Evolutionary conservation across 139 green algal genomes (phyloP).

Genomic region (Axilococcus clingmanii): DNA sequence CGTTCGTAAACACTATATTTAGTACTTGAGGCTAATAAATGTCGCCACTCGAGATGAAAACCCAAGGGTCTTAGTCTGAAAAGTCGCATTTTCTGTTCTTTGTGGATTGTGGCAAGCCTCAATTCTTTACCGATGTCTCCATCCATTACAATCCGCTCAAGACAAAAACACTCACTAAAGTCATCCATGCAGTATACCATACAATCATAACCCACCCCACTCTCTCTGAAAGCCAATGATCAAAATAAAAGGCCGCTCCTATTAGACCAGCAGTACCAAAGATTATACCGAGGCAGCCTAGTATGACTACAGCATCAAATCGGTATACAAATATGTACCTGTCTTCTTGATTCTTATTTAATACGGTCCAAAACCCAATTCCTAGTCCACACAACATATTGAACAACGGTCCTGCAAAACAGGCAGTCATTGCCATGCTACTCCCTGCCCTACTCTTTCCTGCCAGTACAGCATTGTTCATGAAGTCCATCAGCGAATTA

Average conservation of each 20-base stretch:
- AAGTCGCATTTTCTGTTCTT: no score
- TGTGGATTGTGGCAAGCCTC: no score
- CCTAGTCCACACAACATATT: constrained; percentile 72
- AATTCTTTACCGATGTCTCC: no score
- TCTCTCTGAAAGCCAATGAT: constrained; percentile 34
- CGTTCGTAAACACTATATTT: no score
- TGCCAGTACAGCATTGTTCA: constrained; percentile 74
- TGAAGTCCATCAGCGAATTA: constrained; percentile 77
- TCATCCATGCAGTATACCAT: constrained; percentile 58
- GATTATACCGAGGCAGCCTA: constrained; percentile 49
- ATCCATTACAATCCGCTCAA: background rate
- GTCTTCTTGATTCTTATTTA: background rate
- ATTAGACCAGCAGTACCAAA: constrained; percentile 44
- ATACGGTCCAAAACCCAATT: constrained; percentile 16
- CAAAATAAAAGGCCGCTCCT: constrained; percentile 32
- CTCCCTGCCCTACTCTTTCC: constrained; percentile 19
- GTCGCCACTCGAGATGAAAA: no score
- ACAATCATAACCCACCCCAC: constrained; percentile 60
- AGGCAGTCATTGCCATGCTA: constrained; percentile 82
- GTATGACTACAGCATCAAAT: constrained; percentile 43
- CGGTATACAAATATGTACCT: no score
- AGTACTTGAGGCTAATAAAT: no score
- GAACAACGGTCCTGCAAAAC: constrained; percentile 84
- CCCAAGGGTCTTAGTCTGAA: no score
- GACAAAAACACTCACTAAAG: constrained; percentile 1